Conservation (phyloP, 805 yeast genomes). For the Hyphopichia homilentoma region DNA sequence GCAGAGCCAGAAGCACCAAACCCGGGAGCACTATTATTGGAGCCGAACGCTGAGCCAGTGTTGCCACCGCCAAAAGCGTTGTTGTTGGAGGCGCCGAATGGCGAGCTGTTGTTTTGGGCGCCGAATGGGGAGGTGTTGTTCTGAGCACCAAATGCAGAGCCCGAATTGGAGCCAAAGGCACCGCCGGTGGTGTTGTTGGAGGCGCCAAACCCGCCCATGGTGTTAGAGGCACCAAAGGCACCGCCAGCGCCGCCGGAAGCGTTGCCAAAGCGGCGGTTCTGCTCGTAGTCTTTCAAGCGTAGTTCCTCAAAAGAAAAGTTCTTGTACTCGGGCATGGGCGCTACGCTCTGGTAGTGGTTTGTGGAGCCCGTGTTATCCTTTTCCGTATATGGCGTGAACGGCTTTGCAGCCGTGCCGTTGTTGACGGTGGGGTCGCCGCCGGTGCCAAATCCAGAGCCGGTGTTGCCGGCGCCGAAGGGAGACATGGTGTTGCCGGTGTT, state of each 20-base stretch:
- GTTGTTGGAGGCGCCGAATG: conserved; percentile 9
- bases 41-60: conserved; percentile 25
- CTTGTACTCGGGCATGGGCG: conserved; percentile 88
- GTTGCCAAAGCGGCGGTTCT: conserved; percentile 60
- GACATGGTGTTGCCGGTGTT: conserved; percentile 5
- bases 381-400: conserved; percentile 68
- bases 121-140: conserved; percentile 14
- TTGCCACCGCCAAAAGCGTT: conserved; percentile 12
- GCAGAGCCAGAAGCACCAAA: conserved; percentile 13
- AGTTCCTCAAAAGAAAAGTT: conserved; percentile 83
- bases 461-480: conserved; percentile 15
- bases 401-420: conserved; percentile 71
- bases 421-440: conserved; percentile 29
- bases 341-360: conserved; percentile 62
- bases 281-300: conserved; percentile 82
- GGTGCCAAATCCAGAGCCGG: conserved; percentile 20
- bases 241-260: conserved; percentile 27
- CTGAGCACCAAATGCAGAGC: conserved; percentile 19
- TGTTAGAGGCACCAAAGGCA: conserved; percentile 18
- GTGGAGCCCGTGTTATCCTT: conserved; percentile 63
- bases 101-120: conserved; percentile 6
- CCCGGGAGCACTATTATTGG: conserved; percentile 20
- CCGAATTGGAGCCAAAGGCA: conserved; percentile 18
- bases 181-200: conserved; percentile 7
- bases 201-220: conserved; percentile 8